Evolutionary conservation across 2,329 filamentous ascomycete genomes (phyloP).

Genomic region (Mycogone perniciosa): DNA sequence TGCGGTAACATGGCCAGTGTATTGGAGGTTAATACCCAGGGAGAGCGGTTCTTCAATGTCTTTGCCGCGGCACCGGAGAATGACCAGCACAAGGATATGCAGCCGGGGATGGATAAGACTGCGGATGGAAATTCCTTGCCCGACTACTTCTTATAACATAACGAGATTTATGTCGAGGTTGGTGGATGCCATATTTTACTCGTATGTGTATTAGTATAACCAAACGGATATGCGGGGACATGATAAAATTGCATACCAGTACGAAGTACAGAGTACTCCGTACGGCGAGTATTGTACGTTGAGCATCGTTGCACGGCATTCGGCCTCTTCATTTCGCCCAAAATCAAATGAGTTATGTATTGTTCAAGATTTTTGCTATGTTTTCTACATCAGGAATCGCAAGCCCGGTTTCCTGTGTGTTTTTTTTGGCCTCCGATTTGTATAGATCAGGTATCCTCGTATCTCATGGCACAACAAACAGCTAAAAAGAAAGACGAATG

Average conservation of each 20-base stretch:
- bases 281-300: too few species aligned
- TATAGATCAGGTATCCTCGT: constrained; percentile 7
- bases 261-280: too few species aligned
- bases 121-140: constrained; percentile 58
- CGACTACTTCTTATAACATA: constrained; percentile 60
- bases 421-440: neutral
- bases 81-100: constrained; percentile 80
- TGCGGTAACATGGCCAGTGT: constrained; percentile 98
- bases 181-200: constrained; percentile 10
- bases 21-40: constrained; percentile 87
- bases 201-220: neutral
- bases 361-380: neutral
- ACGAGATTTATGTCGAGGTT: neutral
- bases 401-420: neutral
- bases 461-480: constrained; percentile 4
- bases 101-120: constrained; percentile 67
- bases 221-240: neutral
- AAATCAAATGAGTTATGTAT: neutral
- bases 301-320: neutral
- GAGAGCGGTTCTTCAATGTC: constrained; percentile 94
- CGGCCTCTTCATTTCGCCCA: neutral
- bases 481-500: neutral
- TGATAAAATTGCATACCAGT: neutral
- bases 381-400: neutral
- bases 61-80: constrained; percentile 97